Evolutionary conservation across 768 basidiomycete genomes (phyloP), one percentile per base, ranked within the genome.

Genomic region (Tubosaeta sp.): DNA sequence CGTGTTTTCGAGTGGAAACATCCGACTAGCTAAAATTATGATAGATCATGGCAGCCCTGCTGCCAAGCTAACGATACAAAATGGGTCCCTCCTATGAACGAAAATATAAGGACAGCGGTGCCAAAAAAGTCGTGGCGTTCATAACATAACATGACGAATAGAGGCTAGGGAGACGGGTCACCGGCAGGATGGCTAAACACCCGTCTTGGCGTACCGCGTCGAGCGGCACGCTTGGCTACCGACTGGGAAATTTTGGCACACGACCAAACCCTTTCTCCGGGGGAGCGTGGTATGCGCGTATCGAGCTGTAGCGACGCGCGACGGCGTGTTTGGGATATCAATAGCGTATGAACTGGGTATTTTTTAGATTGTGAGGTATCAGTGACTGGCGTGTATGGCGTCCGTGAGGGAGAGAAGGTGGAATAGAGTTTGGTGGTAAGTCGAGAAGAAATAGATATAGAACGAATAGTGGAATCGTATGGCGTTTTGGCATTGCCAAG

Each of bases 241-340:
- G 66, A 67, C 22, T 49, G 66, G 0, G 66, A 56, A 12, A 67
- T 67, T 44, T 69, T 67, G 29, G 66, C 66, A 57, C 66, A 67
- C 30, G 66, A 66, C 66, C 66, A 67, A 27, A 66, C 24, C 29
- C 8, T 32, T 21, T 57, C 53, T 46, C 45, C 54, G 4, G 55
- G 32, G 6, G 49, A 42, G 8, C n/a, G 51, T 38, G 52, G 42
- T 45, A 41, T 38, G 32, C 29, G 43, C 12, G 30, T 34, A 21
- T 59, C 50, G 24, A 51, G 44, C 1, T 39, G 49, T 24, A 54
- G 44, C 30, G 54, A 57, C 25, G 38, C 25, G 42, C 49, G 55
- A 1, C 55, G 63, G 31, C 31, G 52, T 46, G 51, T 9, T 30
- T 19, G 62, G 21, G 46, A 35, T 38, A 45, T 59, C 34, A 43